Evolutionary conservation across 352 stramenopile species (phyloP).

Genomic region (Phytophthora syringae): DNA sequence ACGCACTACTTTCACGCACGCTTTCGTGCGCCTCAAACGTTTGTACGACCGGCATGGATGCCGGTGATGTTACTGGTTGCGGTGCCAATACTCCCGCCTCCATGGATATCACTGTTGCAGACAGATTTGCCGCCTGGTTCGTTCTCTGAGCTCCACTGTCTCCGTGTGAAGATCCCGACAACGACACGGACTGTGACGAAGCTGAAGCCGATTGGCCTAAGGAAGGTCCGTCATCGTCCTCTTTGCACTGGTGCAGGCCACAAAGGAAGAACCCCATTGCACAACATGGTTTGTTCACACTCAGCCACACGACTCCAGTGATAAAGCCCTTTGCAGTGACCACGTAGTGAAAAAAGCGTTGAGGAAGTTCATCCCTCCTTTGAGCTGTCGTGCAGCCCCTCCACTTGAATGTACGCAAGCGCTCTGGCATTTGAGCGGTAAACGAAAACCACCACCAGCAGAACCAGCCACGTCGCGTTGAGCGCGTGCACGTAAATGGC

Average conservation of each 20-base stretch:
- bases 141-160: constrained; percentile 5
- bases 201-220: constrained; percentile 22
- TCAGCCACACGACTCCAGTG: constrained; percentile 67
- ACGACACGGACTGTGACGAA: constrained; percentile 37
- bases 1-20: constrained; percentile 19
- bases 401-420: constrained; percentile 44
- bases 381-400: constrained; percentile 2
- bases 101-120: constrained; percentile 33
- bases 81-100: constrained; percentile 19
- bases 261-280: constrained; percentile 39
- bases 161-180: constrained; percentile 30
- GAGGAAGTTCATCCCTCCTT: constrained; percentile 42
- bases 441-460: constrained; percentile 67
- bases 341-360: constrained; percentile 65
- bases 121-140: constrained; percentile 11
- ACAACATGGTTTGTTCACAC: constrained; percentile 70
- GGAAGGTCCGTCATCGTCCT: constrained; percentile 26
- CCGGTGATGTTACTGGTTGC: constrained; percentile 11
- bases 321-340: constrained; percentile 73
- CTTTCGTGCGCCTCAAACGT: constrained; percentile 29
- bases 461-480: constrained; percentile 66
- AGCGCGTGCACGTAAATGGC: constrained; percentile 74
- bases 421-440: constrained; percentile 56
- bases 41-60: constrained; percentile 14
- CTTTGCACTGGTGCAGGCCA: constrained; percentile 35